Evolutionary conservation across 163 green algal genomes (phyloP), one percentile per base, ranked within the genome.

Genomic region (Scenedesmus sp.): DNA sequence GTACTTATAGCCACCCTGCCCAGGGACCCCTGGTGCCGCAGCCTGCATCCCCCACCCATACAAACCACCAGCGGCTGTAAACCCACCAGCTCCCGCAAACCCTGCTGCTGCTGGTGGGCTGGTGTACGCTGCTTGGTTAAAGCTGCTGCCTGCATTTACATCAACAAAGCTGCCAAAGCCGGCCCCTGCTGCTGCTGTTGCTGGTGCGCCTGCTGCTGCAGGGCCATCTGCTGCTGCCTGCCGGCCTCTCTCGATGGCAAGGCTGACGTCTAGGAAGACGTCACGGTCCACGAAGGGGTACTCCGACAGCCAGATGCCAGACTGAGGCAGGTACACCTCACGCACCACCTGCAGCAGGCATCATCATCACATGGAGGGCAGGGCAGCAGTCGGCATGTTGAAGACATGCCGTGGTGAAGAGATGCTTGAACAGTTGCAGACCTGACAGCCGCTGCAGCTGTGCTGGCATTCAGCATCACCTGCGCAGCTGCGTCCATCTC

Each of bases 311-410:
- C 97, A 99, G 60, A 98, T 85, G 59, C 96, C 95, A 15, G 94
- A 93, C 88, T 95, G 94, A 4, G 97, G 97, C 26, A 98, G 88
- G 88, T 99, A 99, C 46, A 97, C 94, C 92, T 99, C 97, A 66
- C 97, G 97, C 57, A 99, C 93, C 3, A 97, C 97, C 96, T 97
- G 94, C 54, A 88, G 46, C 73, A 92, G 88, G 70, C 2, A 26
- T 6, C 13, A 60, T 5, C 55, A 56, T 7, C 4, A 23, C 77
- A 60, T 9, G 1, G 12, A 9, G 3, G n/a, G 10, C 77, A 84
- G 34, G 34, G 76, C 76, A 84, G 76, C 3, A 70, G 55, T 1
- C 46, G n/a, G 77, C 4, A 4, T 15, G 20, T 8, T 79, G 76
- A 26, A 54, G 66, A 77, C 66, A 82, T n/a, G 2, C 26, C 12